Evolutionary conservation across 495 filamentous ascomycete species (phyloP).

Genomic region (Lasiosphaeria hispida): DNA sequence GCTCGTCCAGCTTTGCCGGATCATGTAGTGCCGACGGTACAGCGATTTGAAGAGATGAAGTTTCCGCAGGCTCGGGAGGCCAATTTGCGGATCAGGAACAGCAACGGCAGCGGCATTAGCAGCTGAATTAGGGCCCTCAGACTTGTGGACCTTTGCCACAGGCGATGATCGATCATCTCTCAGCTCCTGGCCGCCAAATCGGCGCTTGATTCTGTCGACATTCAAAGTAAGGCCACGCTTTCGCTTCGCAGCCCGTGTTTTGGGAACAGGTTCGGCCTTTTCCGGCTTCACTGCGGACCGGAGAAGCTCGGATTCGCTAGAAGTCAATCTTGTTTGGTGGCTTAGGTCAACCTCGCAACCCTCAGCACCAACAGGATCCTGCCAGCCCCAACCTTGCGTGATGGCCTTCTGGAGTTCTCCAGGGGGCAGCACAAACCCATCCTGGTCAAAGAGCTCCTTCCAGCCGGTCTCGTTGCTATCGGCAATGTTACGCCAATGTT

Average conservation of each 20-base stretch:
- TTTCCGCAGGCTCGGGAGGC: slow-evolving; percentile 71
- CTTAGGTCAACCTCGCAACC: slow-evolving; percentile 81
- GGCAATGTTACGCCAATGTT: slow-evolving; percentile 84
- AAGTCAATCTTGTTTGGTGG: slow-evolving; percentile 42
- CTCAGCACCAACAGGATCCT: slow-evolving; percentile 72
- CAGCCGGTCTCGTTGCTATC: slow-evolving; percentile 92
- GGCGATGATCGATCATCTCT: slow-evolving; percentile 36
- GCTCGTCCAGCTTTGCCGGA: slow-evolving; percentile 86
- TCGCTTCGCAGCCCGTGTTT: slow-evolving; percentile 36
- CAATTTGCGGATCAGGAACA: slow-evolving; percentile 77
- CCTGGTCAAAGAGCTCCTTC: slow-evolving; percentile 86
- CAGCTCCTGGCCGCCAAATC: slow-evolving; percentile 44
- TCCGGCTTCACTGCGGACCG: slow-evolving; percentile 37
- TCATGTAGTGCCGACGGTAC: slow-evolving; percentile 86
- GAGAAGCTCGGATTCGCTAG: slow-evolving; percentile 48
- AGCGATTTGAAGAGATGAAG: slow-evolving; percentile 96
- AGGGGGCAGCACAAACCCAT: slow-evolving; percentile 73
- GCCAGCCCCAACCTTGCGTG: slow-evolving; percentile 98
- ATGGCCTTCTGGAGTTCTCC: slow-evolving; percentile 86
- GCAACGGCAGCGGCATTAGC: slow-evolving; percentile 77
- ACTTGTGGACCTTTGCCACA: slow-evolving; percentile 41
- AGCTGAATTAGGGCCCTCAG: slow-evolving; percentile 81
- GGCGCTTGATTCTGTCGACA: slow-evolving; percentile 53
- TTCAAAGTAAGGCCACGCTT: slow-evolving; percentile 43
- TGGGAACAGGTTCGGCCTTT: slow-evolving; percentile 23